Conservation (phyloP, 176 grass and related monocot species). For the Poa annua region DNA sequence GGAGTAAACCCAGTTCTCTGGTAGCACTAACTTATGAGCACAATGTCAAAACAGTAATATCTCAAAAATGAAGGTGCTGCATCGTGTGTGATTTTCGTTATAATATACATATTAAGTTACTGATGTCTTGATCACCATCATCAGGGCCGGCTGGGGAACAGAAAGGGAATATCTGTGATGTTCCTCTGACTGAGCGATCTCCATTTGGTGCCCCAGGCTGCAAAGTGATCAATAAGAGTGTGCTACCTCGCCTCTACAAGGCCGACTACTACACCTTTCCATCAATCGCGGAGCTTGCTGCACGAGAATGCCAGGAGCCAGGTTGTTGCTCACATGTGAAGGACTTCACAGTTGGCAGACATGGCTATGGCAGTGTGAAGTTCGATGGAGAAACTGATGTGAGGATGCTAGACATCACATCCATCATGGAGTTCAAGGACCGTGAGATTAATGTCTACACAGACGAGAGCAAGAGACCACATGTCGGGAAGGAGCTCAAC, state of each 20-base stretch:
- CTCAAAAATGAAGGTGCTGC: conserved; percentile 9
- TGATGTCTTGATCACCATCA: conserved; percentile 6
- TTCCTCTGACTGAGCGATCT: not conserved
- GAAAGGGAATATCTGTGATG: not conserved
- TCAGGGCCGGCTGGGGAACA: not conserved
- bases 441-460: conserved; percentile 73
- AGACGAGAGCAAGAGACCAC: conserved; percentile 64
- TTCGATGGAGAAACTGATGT: conserved; percentile 73
- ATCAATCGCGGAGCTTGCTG: conserved; percentile 63
- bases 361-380: conserved; percentile 63
- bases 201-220: conserved; percentile 30
- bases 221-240: conserved; percentile 43
- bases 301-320: conserved; percentile 53
- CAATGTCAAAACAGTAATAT: not conserved
- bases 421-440: conserved; percentile 65
- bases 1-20: not conserved
- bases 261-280: conserved; percentile 68
- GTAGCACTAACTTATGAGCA: not conserved
- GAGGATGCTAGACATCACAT: conserved; percentile 58
- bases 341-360: conserved; percentile 58
- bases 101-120: not conserved
- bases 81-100: not conserved
- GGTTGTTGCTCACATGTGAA: conserved; percentile 65
- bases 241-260: conserved; percentile 62
- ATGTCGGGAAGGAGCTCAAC: conserved; percentile 61